Percentiles rank a stretch among this genome's conserved stretches.
phyloP scores from a whole-genome alignment of 129 eudicot species.

The Saussurea involucrata region DNA sequence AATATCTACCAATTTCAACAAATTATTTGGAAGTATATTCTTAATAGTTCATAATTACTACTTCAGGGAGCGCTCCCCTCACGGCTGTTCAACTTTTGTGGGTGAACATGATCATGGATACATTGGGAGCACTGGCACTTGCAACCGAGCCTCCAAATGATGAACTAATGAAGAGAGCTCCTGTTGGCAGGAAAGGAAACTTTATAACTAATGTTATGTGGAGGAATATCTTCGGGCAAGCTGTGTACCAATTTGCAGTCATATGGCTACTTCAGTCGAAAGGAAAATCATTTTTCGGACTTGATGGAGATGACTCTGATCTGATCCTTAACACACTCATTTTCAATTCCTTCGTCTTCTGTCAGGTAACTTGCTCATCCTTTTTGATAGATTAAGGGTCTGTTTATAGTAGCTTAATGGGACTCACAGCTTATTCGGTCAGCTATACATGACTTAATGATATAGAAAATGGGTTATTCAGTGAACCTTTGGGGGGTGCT shows the following conservation, averaged over 20 bases:
- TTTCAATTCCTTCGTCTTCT: slow-evolving; percentile 87
- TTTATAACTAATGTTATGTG: slow-evolving; percentile 88
- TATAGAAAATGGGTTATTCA: no score
- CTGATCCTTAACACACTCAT: slow-evolving; percentile 77
- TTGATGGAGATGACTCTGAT: slow-evolving; percentile 48
- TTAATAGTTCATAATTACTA: background rate
- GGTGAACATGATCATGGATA: slow-evolving; percentile 99
- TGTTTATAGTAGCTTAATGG: no score
- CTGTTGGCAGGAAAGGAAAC: slow-evolving; percentile 82
- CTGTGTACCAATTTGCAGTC: slow-evolving; percentile 69
- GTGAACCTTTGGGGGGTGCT: no score
- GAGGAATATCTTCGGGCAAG: slow-evolving; percentile 90
- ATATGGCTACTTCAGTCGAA: slow-evolving; percentile 71
- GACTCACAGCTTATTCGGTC: no score
- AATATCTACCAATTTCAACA: background rate
- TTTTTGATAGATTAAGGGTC: background rate
- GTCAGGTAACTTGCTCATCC: slow-evolving; percentile 56
- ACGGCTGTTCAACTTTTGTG: slow-evolving; percentile 96
- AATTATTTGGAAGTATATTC: background rate
- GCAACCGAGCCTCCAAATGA: slow-evolving; percentile 97
- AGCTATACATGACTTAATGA: no score
- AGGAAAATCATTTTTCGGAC: slow-evolving; percentile 50
- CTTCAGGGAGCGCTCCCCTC: slow-evolving; percentile 82
- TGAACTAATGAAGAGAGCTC: slow-evolving; percentile 76
- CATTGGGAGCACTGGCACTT: slow-evolving; percentile 86